These are phyloP conservation scores for Discostella stelligeroides DNA, from an alignment of 108 stramenopile genomes.

Conservation along the genomic window DNA sequence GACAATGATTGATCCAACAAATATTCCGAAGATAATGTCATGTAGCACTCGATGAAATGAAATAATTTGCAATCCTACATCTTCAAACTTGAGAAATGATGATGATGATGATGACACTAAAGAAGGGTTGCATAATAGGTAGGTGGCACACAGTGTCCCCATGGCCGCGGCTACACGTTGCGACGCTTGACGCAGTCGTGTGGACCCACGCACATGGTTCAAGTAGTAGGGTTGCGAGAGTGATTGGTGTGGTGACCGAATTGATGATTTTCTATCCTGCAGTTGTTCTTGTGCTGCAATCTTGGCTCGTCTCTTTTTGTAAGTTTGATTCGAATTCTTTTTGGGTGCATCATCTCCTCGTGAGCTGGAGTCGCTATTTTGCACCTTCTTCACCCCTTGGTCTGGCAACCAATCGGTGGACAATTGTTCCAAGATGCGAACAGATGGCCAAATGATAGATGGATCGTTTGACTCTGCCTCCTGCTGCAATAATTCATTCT, in stretches of 20 bases:
- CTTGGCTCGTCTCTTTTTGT: not conserved
- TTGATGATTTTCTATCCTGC: not conserved
- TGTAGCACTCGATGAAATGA: not conserved
- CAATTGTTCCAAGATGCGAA: not conserved
- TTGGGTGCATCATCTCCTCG: not conserved
- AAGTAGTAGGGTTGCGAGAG: conserved; percentile 38
- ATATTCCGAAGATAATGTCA: conserved; percentile 33
- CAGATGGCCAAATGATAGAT: conserved; percentile 31
- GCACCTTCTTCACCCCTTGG: conserved; percentile 1
- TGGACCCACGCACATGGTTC: conserved; percentile 49
- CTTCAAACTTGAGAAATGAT: conserved; percentile 9
- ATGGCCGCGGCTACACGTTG: conserved; percentile 30
- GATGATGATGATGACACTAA: conserved; percentile 1
- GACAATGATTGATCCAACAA: conserved; percentile 36
- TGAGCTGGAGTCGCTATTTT: not conserved
- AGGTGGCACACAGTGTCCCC: conserved; percentile 26
- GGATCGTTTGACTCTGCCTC: conserved; percentile 30
- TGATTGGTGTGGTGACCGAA: no score
- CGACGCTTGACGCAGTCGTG: conserved; percentile 39
- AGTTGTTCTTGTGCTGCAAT: conserved; percentile 10
- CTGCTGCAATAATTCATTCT: conserved; percentile 19
- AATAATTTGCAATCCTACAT: conserved; percentile 23
- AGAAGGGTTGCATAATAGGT: conserved; percentile 15
- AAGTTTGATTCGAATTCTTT: not conserved
- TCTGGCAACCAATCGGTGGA: conserved; percentile 15